These are phyloP conservation scores for Claviceps fusiformis DNA, from an alignment of 2,329 filamentous ascomycete genomes.

Conservation along the genomic window DNA sequence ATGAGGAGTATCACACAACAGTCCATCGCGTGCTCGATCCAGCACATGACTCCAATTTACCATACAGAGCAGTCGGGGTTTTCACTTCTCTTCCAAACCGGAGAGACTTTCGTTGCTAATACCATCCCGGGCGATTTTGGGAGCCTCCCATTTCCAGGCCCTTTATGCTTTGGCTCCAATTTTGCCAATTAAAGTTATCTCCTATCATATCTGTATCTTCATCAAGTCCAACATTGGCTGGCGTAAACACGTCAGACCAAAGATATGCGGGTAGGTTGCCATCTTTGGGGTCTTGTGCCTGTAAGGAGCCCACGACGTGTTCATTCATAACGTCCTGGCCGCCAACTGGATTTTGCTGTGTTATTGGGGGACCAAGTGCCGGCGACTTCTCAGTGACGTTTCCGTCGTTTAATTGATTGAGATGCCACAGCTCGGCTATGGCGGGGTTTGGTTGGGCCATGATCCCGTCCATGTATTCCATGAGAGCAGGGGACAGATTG, in stretches of 20 bases:
- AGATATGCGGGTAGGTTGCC: slow-evolving; percentile 26
- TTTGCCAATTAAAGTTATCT: slow-evolving; percentile 34
- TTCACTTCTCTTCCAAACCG: neutral
- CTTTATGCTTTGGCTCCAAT: slow-evolving; percentile 30
- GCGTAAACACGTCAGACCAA: slow-evolving; percentile 24
- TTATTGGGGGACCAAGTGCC: neutral
- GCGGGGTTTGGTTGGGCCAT: slow-evolving; percentile 24
- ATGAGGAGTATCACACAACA: too few relatives aligned
- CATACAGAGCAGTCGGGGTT: neutral
- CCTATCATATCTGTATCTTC: slow-evolving; percentile 28
- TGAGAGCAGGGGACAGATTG: slow-evolving; percentile 16
- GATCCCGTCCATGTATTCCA: slow-evolving; percentile 23
- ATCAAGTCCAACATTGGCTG: slow-evolving; percentile 14
- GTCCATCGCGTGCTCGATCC: too few relatives aligned
- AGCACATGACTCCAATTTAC: neutral
- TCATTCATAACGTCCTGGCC: slow-evolving; percentile 9
- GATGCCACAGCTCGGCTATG: slow-evolving; percentile 21
- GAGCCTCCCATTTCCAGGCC: slow-evolving; percentile 22
- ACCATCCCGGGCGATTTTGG: slow-evolving; percentile 13
- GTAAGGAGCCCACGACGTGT: slow-evolving; percentile 8
- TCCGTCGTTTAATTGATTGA: neutral
- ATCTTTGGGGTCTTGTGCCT: slow-evolving; percentile 16
- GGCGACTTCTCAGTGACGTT: neutral
- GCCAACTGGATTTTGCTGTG: neutral
- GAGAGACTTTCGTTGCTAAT: neutral